A percentile compares a stretch with the other conserved stretches of the same genome.
These are phyloP conservation scores for Quercus tomentella DNA, from an alignment of 331 rosid species.

Conservation along the genomic window DNA sequence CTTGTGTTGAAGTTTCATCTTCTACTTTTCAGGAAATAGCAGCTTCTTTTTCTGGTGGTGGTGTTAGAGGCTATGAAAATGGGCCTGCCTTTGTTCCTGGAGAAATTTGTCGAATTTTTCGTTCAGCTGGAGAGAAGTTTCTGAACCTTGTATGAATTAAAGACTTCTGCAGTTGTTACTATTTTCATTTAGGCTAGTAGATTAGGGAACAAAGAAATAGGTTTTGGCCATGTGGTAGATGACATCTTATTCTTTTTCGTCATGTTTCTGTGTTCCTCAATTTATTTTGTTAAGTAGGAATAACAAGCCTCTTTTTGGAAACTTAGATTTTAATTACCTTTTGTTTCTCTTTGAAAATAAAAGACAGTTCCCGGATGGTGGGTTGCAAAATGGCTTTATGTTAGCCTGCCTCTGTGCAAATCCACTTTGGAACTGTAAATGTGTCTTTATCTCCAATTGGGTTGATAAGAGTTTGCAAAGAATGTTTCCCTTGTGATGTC, in stretches of 20 bases:
- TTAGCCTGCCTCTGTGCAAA: neutral
- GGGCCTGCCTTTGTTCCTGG: slow-evolving; percentile 90
- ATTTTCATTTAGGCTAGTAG: neutral
- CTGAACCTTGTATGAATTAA: slow-evolving; percentile 63
- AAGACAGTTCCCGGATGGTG: neutral
- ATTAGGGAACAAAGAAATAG: neutral
- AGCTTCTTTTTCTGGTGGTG: slow-evolving; percentile 82
- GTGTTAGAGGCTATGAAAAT: slow-evolving; percentile 63
- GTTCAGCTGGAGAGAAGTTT: slow-evolving; percentile 77
- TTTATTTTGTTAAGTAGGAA: neutral
- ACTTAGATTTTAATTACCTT: no score
- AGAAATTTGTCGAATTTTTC: slow-evolving; percentile 75
- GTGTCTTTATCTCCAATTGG: neutral
- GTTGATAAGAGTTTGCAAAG: neutral
- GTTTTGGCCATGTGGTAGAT: neutral
- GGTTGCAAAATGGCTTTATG: neutral
- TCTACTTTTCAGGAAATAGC: slow-evolving; percentile 71
- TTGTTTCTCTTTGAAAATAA: neutral
- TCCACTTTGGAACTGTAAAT: neutral
- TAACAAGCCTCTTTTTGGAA: no score
- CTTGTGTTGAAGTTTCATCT: slow-evolving; percentile 22
- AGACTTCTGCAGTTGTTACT: slow-evolving; percentile 12
- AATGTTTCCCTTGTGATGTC: neutral
- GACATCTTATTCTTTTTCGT: neutral
- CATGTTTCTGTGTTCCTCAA: neutral